These are phyloP conservation scores for Pelargonium nanum DNA, from an alignment of 345 rosid genomes.

Conservation along the genomic window DNA sequence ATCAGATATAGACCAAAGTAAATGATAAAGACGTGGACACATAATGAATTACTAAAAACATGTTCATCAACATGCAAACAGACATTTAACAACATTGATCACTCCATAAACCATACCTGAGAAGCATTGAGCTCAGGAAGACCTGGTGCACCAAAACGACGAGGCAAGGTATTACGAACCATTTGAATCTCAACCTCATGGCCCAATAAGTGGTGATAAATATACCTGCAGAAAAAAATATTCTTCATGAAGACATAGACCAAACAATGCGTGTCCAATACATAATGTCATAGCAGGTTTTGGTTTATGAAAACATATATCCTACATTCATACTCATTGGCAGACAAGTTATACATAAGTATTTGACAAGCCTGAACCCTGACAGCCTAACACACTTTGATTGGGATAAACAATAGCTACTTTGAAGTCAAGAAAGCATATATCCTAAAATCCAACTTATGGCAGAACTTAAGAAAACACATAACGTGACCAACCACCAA, in stretches of 20 bases:
- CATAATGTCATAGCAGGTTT: neutral
- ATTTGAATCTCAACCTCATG: constrained; percentile 97
- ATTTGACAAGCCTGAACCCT: no score
- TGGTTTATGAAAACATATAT: no score
- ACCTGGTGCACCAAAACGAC: constrained; percentile 99
- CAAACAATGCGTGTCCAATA: neutral
- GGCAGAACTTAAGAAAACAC: no score
- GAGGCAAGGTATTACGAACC: constrained; percentile 85
- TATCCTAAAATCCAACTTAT: no score
- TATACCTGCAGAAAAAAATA: constrained; percentile 45
- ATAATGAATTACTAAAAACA: neutral
- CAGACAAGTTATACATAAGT: no score
- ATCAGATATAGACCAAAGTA: no score
- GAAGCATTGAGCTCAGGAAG: constrained; percentile 99
- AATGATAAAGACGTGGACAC: neutral
- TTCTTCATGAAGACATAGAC: neutral
- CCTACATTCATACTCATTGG: no score
- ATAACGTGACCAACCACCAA: neutral
- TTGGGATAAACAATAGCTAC: no score
- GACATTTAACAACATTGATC: no score
- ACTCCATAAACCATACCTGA: constrained; percentile 41
- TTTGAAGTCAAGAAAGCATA: no score
- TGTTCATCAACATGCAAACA: neutral
- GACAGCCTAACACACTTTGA: no score
- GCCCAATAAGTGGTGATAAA: constrained; percentile 92